These are phyloP conservation scores for Sclerotinia minor DNA, from an alignment of 2,329 filamentous ascomycete genomes.

Conservation along the genomic window DNA sequence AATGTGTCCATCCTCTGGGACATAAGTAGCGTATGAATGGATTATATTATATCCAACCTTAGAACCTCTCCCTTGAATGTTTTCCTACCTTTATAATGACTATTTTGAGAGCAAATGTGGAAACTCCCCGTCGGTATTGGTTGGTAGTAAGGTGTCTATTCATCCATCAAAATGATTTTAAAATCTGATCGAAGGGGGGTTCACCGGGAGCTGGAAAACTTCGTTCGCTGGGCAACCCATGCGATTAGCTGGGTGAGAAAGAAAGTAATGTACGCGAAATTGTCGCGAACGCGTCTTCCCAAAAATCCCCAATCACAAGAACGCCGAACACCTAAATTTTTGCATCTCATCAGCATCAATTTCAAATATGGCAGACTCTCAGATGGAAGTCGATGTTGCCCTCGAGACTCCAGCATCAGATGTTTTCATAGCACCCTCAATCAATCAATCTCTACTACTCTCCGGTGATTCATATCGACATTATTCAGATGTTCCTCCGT, in stretches of 20 bases:
- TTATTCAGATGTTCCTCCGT: conserved; percentile 66
- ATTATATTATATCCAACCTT: conserved; percentile 4
- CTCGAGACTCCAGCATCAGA: conserved; percentile 43
- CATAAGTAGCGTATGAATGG: background rate
- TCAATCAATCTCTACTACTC: conserved; percentile 58
- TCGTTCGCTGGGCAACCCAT: conserved; percentile 18
- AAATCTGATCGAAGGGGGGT: background rate
- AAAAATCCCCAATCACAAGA: background rate
- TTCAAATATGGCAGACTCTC: conserved; percentile 43
- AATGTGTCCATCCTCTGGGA: background rate
- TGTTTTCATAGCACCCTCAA: conserved; percentile 68
- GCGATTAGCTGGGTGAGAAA: background rate
- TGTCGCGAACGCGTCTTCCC: conserved; percentile 24
- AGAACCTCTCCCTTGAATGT: background rate
- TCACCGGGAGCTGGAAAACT: background rate
- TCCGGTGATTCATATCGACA: conserved; percentile 68
- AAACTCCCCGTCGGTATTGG: background rate
- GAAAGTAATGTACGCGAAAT: conserved; percentile 23
- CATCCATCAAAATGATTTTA: background rate
- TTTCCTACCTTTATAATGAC: background rate
- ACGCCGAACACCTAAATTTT: background rate
- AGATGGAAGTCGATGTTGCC: conserved; percentile 38
- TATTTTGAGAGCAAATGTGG: background rate
- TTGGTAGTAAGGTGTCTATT: background rate
- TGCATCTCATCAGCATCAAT: background rate